phyloP scores from a whole-genome alignment of 2,329 filamentous ascomycete genomes.

The Calonectria naviculata region DNA sequence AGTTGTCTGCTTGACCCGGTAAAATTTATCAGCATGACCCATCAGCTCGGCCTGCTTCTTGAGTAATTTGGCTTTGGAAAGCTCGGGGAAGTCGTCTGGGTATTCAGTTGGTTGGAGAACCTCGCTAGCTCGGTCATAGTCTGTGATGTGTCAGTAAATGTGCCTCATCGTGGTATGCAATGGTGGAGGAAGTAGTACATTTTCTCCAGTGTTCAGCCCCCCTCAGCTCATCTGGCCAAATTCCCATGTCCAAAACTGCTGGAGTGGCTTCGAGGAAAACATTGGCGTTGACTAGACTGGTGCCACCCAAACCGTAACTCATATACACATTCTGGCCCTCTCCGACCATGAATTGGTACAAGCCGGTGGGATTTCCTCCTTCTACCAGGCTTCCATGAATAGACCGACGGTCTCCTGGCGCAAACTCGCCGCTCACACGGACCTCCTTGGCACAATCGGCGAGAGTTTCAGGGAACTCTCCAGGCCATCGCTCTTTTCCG shows the following conservation, averaged over 20 bases:
- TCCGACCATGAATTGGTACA: conserved; percentile 73
- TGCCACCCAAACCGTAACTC: conserved; percentile 73
- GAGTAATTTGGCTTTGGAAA: conserved; percentile 68
- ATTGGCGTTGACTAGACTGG: conserved; percentile 75
- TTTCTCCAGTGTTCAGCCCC: conserved; percentile 53
- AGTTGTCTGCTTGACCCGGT: conserved; percentile 69
- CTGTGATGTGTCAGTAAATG: conserved; percentile 45
- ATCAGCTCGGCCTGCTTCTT: conserved; percentile 65
- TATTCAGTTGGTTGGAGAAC: conserved; percentile 71
- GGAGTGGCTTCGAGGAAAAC: conserved; percentile 72
- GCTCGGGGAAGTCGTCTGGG: conserved; percentile 65
- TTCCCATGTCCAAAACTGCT: conserved; percentile 61
- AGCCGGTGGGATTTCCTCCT: conserved; percentile 65
- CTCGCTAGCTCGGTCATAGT: conserved; percentile 65
- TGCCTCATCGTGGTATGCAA: neutral
- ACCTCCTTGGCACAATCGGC: conserved; percentile 61
- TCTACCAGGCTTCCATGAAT: conserved; percentile 39
- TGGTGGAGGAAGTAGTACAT: conserved; percentile 49
- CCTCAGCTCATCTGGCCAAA: conserved; percentile 70
- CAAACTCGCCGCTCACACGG: conserved; percentile 66
- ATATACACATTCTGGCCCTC: conserved; percentile 72
- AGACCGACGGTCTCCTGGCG: conserved; percentile 26
- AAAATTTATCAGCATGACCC: conserved; percentile 64
- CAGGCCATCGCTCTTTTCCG: conserved; percentile 75
- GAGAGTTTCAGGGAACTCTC: conserved; percentile 67